Evolutionary conservation across 441 rosid species (phyloP).

Genomic region (Brassica hybrid): DNA sequence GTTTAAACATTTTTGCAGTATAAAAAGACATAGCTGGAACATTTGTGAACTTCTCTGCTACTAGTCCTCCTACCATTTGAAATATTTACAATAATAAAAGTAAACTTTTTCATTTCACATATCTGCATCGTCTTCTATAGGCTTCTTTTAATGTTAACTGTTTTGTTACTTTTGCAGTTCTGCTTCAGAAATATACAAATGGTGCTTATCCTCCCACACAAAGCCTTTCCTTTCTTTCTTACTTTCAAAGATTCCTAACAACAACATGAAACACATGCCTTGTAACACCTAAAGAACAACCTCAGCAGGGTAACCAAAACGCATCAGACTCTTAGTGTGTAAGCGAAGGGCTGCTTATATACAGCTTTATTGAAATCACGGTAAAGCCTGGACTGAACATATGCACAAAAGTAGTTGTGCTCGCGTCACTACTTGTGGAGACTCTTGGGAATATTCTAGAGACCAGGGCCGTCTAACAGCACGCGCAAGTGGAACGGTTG

Average conservation of each 20-base stretch:
- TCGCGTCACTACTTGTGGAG: background rate
- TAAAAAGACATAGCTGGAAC: background rate
- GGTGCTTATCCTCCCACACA: background rate
- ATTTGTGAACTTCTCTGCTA: background rate
- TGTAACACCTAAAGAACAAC: background rate
- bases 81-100: background rate
- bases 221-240: background rate
- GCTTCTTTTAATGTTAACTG: background rate
- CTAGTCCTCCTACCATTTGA: background rate
- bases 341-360: background rate
- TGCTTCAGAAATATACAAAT: background rate
- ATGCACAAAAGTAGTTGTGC: background rate
- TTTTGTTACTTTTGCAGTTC: background rate
- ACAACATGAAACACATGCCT: background rate
- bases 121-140: background rate
- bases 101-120: background rate
- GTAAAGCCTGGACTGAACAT: background rate
- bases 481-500: no score
- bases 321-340: background rate
- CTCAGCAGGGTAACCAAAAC: background rate
- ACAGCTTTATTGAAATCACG: background rate
- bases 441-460: background rate
- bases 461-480: no score
- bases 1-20: background rate
- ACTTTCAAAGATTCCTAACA: background rate